Base-by-base conservation (phyloP, 345 rosid species). In the Raphanus raphanistrum region DNA sequence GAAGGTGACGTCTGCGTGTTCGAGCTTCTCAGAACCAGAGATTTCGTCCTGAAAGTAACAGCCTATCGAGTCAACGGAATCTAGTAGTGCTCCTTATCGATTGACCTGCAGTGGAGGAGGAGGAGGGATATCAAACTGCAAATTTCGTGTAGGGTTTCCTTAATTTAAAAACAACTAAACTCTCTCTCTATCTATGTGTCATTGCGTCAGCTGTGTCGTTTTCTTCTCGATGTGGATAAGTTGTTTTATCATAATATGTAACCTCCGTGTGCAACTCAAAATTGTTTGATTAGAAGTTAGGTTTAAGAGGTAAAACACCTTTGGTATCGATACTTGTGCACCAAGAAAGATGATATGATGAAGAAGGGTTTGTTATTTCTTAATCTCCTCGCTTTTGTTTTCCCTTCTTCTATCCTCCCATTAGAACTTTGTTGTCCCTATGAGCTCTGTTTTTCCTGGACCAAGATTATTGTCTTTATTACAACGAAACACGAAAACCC, bases 1-100 rank as follows among this genome's bases (percentile, higher is more conserved):
- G 97, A 92, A 84, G 97, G 97, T 27, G 97, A 92, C 77, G 95
- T 92, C 7, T 92, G 97, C 12, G 80, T 92, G 74, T 88, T 92
- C 21, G 97, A 92, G 85, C 85, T 92, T 69, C 85, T 90, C 64
- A 84, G 83, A 79, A 63, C 87, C 4, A 86, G 92, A 84, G 97
- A 92, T 32, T 74, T 90, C 78, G 90, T 90, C 70, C 92, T 92
- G 29, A 92, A 92, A 87, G 93, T 92, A 21, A 90, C 93, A 0
- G 85, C 88, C 59, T 90, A 88, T 73, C 93, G 90, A 4, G 90
- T 90, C 68, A 80, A 66, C 50, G 76, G 55, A 72, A 58, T 10
- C 67, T 43, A 48, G 55, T 48, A 28, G 68, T 36, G 82, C 52
- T 74, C 11, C 63, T 28, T 32, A 54, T 33, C 28, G 38, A 13